Conservation (phyloP, 2,329 filamentous ascomycete species). For the Orbilia javanica region DNA sequence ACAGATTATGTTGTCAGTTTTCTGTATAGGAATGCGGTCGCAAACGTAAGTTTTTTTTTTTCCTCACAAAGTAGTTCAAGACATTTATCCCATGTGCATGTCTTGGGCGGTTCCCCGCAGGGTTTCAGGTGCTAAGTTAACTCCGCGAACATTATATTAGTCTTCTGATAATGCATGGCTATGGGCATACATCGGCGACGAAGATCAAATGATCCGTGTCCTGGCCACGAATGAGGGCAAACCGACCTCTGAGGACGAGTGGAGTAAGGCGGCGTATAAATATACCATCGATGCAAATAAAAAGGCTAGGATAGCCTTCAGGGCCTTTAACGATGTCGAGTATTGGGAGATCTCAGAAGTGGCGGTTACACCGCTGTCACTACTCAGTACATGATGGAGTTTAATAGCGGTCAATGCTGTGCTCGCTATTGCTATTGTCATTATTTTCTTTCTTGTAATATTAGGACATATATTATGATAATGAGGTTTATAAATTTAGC, state of each 20-base stretch:
- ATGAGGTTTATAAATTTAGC: background rate
- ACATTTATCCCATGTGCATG: background rate
- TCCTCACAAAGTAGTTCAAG: background rate
- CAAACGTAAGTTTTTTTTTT: conserved; percentile 4
- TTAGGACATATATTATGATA: background rate
- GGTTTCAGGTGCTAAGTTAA: background rate
- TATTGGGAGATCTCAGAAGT: conserved; percentile 54
- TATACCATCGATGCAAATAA: conserved; percentile 44
- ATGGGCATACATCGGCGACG: conserved; percentile 53
- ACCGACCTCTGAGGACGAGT: conserved; percentile 28
- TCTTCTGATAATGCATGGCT: conserved; percentile 33
- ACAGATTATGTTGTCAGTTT: conserved; percentile 52
- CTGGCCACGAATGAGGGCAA: conserved; percentile 41
- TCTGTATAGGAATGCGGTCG: conserved; percentile 37
- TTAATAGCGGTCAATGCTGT: background rate
- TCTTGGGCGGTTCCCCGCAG: background rate
- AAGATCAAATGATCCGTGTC: conserved; percentile 22
- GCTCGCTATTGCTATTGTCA: no score
- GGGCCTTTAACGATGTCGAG: conserved; percentile 11
- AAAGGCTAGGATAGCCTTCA: conserved; percentile 40
- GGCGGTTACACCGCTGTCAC: conserved; percentile 7
- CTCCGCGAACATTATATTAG: background rate
- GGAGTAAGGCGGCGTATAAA: conserved; percentile 47
- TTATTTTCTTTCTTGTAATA: background rate
- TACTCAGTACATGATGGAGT: conserved; percentile 23